Percentiles rank a stretch among this genome's conserved stretches.
phyloP scores from a whole-genome alignment of 176 grass and related monocot genomes.

The Rhynchospora tenuis region DNA sequence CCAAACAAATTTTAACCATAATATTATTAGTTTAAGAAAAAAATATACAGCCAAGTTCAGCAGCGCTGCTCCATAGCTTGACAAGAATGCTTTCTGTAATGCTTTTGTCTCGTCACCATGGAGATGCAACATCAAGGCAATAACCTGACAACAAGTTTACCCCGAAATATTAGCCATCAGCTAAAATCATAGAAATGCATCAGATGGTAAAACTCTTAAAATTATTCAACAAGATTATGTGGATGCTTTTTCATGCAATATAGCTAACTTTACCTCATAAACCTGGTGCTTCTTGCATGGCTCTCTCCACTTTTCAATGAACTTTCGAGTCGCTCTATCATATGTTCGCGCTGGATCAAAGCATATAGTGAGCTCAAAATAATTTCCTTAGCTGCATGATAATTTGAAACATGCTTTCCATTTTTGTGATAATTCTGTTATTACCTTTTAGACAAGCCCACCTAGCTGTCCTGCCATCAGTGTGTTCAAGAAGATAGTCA shows the following conservation, averaged over 20 bases:
- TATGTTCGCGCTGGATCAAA: neutral
- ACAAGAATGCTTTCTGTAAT: conserved; percentile 3
- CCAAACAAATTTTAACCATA: neutral
- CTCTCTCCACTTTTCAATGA: conserved; percentile 20
- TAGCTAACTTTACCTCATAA: conserved; percentile 14
- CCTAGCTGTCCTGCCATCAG: conserved; percentile 2
- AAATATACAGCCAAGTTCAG: neutral
- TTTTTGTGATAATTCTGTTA: neutral
- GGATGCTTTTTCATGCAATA: neutral
- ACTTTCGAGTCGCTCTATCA: conserved; percentile 4
- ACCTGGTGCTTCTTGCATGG: neutral
- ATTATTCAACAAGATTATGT: neutral
- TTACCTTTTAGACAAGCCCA: conserved; percentile 2
- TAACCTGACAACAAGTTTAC: conserved; percentile 15
- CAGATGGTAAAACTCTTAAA: neutral
- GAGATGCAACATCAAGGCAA: conserved; percentile 13
- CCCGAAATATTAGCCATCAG: neutral
- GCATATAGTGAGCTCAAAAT: neutral
- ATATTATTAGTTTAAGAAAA: neutral
- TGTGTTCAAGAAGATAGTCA: conserved; percentile 4
- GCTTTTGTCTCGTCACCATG: neutral
- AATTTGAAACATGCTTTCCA: neutral
- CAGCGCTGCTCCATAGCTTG: neutral
- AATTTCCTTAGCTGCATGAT: neutral
- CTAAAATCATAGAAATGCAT: conserved; percentile 7